A percentile compares a stretch with the other conserved stretches of the same genome.
phyloP scores from a whole-genome alignment of 345 rosid genomes.

The Hypericum perforatum region DNA sequence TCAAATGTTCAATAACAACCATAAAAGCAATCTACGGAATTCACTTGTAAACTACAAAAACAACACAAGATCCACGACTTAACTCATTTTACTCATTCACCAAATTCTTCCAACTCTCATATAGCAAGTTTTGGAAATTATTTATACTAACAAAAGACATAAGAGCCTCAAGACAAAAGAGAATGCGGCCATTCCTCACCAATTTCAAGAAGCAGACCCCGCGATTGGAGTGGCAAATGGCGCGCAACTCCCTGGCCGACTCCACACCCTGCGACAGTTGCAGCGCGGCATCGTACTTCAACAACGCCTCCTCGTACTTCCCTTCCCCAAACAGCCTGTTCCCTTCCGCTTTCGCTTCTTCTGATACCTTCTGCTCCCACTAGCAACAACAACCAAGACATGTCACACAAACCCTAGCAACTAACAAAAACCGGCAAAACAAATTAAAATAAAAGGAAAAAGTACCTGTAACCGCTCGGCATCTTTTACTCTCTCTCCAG shows the following conservation, averaged over 20 bases:
- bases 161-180: background rate
- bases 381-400: background rate
- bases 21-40: no score
- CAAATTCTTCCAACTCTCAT: no score
- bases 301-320: constrained; percentile 67
- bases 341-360: constrained; percentile 64
- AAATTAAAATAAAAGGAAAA: background rate
- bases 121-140: background rate
- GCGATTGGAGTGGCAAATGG: constrained; percentile 75
- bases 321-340: constrained; percentile 57
- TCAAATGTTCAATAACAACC: no score
- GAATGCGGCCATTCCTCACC: constrained; percentile 27
- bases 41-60: no score
- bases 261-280: constrained; percentile 36
- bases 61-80: no score
- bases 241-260: constrained; percentile 41
- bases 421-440: background rate
- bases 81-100: no score
- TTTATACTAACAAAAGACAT: background rate
- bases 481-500: no score
- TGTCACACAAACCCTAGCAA: background rate
- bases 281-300: constrained; percentile 53
- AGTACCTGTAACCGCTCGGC: background rate
- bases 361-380: constrained; percentile 40
- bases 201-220: constrained; percentile 64